These are phyloP conservation scores for Trichophyton verrucosum DNA, from an alignment of 2,329 filamentous ascomycete genomes.

Conservation along the genomic window DNA sequence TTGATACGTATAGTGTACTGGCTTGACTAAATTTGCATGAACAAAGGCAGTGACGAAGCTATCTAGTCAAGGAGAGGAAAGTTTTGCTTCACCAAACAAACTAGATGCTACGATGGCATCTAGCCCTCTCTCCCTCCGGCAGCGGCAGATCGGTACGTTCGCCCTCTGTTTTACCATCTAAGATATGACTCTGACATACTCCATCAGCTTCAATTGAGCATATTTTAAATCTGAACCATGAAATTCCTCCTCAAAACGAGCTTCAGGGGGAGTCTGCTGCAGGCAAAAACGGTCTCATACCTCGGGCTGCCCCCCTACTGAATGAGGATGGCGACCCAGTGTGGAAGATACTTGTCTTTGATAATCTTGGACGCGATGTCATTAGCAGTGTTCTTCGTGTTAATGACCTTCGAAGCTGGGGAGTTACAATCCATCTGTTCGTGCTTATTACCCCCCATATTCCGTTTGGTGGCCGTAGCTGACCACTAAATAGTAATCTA, in stretches of 20 bases:
- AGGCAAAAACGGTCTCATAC: conserved; percentile 46
- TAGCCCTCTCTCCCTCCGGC: conserved; percentile 48
- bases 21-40: not conserved
- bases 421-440: conserved; percentile 93
- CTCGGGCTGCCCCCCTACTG: conserved; percentile 64
- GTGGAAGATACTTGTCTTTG: conserved; percentile 96
- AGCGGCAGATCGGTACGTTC: conserved; percentile 57
- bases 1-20: not conserved
- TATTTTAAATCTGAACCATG: conserved; percentile 87
- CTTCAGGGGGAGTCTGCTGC: conserved; percentile 40
- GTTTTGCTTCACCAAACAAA: not conserved
- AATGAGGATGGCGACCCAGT: conserved; percentile 82
- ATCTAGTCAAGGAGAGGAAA: not conserved
- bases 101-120: conserved; percentile 39
- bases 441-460: conserved; percentile 15
- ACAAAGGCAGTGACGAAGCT: not conserved
- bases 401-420: conserved; percentile 81
- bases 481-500: conserved; percentile 52
- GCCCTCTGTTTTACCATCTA: conserved; percentile 1
- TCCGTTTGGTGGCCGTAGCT: not conserved
- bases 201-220: conserved; percentile 73
- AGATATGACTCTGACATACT: not conserved
- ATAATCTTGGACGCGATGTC: conserved; percentile 80
- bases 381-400: conserved; percentile 93
- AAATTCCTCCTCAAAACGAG: conserved; percentile 39